These are phyloP conservation scores for Cladosporium sp. DNA, from an alignment of 2,329 filamentous ascomycete species.

Conservation along the genomic window DNA sequence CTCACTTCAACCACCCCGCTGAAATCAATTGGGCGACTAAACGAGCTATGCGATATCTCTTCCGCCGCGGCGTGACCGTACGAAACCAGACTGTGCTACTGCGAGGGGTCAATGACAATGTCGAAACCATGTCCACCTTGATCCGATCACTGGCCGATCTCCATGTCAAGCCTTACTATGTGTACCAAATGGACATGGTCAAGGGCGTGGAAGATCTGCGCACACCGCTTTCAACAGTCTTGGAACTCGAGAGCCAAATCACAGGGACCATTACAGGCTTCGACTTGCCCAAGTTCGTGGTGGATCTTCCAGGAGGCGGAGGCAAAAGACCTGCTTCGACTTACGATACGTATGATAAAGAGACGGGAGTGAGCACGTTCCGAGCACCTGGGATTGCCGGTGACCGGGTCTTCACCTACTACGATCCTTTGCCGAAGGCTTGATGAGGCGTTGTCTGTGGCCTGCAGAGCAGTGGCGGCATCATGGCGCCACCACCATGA, in stretches of 20 bases:
- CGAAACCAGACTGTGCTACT: slow-evolving; percentile 57
- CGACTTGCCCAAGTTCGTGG: slow-evolving; percentile 56
- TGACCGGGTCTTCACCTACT: slow-evolving; percentile 47
- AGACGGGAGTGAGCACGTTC: slow-evolving; percentile 50
- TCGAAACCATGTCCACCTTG: slow-evolving; percentile 47
- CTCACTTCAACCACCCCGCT: slow-evolving; percentile 58
- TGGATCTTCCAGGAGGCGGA: slow-evolving; percentile 58
- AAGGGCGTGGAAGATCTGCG: slow-evolving; percentile 55
- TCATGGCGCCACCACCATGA: too few relatives aligned
- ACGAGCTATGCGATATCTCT: slow-evolving; percentile 46
- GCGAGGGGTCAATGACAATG: slow-evolving; percentile 52
- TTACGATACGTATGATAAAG: slow-evolving; percentile 48
- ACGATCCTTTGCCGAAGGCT: slow-evolving; percentile 40
- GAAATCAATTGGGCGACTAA: slow-evolving; percentile 57
- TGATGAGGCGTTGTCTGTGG: too few relatives aligned
- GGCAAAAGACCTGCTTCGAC: slow-evolving; percentile 56
- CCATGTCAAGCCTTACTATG: slow-evolving; percentile 57
- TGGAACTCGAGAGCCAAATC: slow-evolving; percentile 52
- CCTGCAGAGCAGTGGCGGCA: too few relatives aligned
- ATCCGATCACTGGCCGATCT: slow-evolving; percentile 51
- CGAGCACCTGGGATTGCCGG: slow-evolving; percentile 50
- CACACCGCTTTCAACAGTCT: slow-evolving; percentile 53
- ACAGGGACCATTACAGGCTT: slow-evolving; percentile 58
- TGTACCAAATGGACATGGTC: slow-evolving; percentile 62
- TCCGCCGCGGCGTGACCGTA: slow-evolving; percentile 48